phyloP scores from a whole-genome alignment of 441 rosid species.

The Brassica balearica region DNA sequence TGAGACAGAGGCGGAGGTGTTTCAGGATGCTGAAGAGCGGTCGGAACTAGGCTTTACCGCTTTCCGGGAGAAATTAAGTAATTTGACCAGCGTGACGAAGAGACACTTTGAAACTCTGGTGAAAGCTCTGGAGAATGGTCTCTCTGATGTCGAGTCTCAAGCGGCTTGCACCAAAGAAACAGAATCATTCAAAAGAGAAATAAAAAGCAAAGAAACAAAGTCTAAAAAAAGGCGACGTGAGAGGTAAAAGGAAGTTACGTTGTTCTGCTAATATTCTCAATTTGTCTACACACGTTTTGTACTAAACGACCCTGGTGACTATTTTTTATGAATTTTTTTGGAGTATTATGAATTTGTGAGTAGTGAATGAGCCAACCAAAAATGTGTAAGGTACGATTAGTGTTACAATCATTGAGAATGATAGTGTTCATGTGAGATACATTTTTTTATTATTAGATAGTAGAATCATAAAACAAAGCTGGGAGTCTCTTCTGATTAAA shows the following conservation, averaged over 20 bases:
- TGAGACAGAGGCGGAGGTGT: neutral
- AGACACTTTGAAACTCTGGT: neutral
- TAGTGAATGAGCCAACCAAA: neutral
- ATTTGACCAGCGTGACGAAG: neutral
- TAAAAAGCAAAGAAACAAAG: neutral
- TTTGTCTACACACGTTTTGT: neutral
- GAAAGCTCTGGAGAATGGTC: conserved; percentile 9
- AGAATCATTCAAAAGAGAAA: neutral
- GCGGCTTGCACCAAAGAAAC: neutral
- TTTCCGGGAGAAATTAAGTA: neutral
- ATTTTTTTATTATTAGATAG: neutral
- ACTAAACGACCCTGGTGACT: neutral
- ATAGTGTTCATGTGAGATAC: neutral
- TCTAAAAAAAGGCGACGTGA: neutral
- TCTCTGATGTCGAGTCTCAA: neutral
- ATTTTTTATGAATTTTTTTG: neutral
- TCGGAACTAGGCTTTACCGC: neutral
- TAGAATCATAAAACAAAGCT: neutral
- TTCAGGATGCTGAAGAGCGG: neutral
- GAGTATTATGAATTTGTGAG: neutral
- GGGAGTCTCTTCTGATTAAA: conserved; percentile 14
- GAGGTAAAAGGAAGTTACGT: neutral
- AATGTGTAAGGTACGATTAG: neutral
- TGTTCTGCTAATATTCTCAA: neutral
- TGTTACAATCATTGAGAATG: neutral